Base-by-base conservation (phyloP, 768 basidiomycete species). In the Amanita exitialis region DNA sequence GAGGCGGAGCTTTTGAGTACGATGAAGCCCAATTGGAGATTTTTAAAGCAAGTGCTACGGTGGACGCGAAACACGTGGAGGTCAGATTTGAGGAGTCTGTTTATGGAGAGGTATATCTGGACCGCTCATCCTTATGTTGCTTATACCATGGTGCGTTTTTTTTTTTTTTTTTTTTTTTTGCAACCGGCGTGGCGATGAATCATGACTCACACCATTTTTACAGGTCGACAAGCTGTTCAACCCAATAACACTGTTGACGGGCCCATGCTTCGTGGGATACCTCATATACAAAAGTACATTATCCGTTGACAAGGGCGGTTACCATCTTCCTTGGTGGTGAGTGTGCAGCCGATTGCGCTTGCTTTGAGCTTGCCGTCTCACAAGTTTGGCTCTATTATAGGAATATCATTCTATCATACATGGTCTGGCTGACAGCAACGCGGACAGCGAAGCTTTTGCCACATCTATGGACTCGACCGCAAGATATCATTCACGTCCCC, bases 11-110 rank as follows among this genome's bases (percentile, higher is more conserved):
- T 94, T 12, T 69, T 92, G 54, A 86, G 83, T 63, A 94, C 91
- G 47, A 97, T 94, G 92, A 95, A 95, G 67, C 90, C 90, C 23
- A 90, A 95, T 68, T 95, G 91, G 92, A 76, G 89, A 47, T 95
- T 95, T 71, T 69, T 94, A 66, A 92, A 93, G 69, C 93, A 95
- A 64, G 92, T 94, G 10, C 67, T 95, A 48, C 72, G 92, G 55
- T 94, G 91, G 92, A 95, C 91, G 13, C 70, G 92, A 55, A 95
- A 95, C 70, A 95, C 91, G 2, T 95, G 93, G 91, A 72, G 92
- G 47, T 88, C 85, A 1, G 92, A 95, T 74, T 61, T 94, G 56
- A 75, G 93, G 48, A 87, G 85, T 58, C 71, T 95, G 51, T 95
- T 94, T 65, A 93, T 78, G 72, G 91, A 95, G 62, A 67, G 92